Evolutionary conservation across 164 flowering plant genomes (phyloP).

Genomic region (Echeveria elegans): DNA sequence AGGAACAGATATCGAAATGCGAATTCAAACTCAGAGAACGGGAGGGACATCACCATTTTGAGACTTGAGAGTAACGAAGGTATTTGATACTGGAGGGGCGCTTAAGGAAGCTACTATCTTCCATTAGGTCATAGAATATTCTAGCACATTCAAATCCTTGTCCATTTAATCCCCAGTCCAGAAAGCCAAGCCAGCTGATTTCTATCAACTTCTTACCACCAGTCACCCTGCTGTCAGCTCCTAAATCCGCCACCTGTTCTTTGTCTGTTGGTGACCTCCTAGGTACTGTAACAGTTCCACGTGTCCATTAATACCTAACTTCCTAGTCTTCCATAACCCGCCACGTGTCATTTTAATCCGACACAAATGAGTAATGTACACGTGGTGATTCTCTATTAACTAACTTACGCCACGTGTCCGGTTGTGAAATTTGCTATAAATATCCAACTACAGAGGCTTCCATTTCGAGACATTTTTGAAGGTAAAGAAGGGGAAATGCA

Average conservation of each 20-base stretch:
- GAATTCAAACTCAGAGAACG: too few species aligned
- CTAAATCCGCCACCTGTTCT: not conserved
- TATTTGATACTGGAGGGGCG: not conserved
- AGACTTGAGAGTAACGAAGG: too few species aligned
- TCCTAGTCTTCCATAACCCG: not conserved
- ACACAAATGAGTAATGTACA: not conserved
- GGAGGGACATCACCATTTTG: too few species aligned
- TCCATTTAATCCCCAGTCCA: not conserved
- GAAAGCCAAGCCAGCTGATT: constrained; percentile 1
- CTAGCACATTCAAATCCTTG: not conserved
- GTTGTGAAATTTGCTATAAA: not conserved
- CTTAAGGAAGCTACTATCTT: not conserved
- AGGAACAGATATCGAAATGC: too few species aligned
- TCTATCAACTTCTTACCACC: not conserved
- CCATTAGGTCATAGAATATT: not conserved
- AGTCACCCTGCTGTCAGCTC: not conserved
- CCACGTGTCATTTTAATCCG: not conserved
- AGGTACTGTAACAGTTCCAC: not conserved
- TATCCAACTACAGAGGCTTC: not conserved
- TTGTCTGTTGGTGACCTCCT: not conserved
- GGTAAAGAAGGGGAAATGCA: not conserved
- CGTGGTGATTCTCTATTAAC: not conserved
- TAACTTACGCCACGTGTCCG: not conserved
- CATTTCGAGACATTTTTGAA: not conserved
- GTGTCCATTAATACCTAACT: not conserved